Percentiles rank a stretch among this genome's conserved stretches.
These are phyloP conservation scores for Peronosclerospora sorghi DNA, from an alignment of 352 stramenopile genomes.

Conservation along the genomic window DNA sequence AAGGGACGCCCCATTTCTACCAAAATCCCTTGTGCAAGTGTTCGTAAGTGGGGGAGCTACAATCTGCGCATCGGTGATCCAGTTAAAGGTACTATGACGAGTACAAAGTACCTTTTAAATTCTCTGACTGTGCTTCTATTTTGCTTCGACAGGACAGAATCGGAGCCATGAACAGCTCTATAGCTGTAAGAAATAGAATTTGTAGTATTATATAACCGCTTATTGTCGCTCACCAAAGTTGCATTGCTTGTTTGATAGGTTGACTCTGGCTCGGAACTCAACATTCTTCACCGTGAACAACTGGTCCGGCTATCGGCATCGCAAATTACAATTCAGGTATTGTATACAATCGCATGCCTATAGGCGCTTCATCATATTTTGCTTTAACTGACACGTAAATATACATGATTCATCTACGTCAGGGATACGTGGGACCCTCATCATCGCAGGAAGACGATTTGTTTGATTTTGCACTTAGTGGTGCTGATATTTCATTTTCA, in stretches of 20 bases:
- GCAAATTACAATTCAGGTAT: slow-evolving; percentile 41
- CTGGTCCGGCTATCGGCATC: slow-evolving; percentile 26
- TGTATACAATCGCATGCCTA: neutral
- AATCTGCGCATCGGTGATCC: slow-evolving; percentile 39
- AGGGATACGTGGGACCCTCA: slow-evolving; percentile 44
- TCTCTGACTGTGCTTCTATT: neutral
- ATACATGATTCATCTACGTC: no score
- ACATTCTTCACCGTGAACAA: slow-evolving; percentile 23
- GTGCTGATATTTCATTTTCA: slow-evolving; percentile 30
- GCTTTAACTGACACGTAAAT: neutral
- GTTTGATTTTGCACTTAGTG: slow-evolving; percentile 28
- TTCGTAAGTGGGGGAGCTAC: slow-evolving; percentile 59
- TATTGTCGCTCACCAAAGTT: neutral
- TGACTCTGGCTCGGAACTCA: slow-evolving; percentile 42
- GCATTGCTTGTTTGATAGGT: slow-evolving; percentile 16
- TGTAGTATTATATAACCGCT: neutral
- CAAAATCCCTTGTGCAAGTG: slow-evolving; percentile 39
- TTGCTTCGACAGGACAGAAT: slow-evolving; percentile 18
- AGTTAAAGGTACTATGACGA: slow-evolving; percentile 30
- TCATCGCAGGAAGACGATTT: slow-evolving; percentile 28
- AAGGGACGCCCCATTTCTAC: slow-evolving; percentile 39
- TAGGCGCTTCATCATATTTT: neutral
- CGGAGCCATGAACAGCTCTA: slow-evolving; percentile 28
- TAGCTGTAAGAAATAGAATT: slow-evolving; percentile 23
- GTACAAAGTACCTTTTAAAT: neutral